Base-by-base conservation (phyloP, 768 basidiomycete species). In the Russula virescens region DNA sequence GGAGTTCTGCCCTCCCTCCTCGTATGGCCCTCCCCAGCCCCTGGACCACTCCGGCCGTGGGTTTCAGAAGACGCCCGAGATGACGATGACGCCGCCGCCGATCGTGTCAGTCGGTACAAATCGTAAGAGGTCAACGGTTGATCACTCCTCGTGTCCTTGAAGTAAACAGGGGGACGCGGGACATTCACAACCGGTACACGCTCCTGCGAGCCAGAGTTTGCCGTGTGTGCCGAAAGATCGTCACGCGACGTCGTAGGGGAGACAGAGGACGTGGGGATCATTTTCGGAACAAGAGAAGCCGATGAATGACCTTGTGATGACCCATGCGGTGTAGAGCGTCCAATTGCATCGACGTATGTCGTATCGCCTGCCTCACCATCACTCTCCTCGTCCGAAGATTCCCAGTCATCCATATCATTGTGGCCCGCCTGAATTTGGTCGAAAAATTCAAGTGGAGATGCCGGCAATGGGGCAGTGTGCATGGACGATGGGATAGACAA, bases 381-480 rank as follows among this genome's bases (percentile, higher is more conserved):
- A 55, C 73, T 74, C 58, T 79, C 79, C 58, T 79, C 79, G 26
- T 79, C 79, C 54, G 83, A 83, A 25, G 84, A 83, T 31, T 84
- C 87, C 57, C 87, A 74, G 65, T 86, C 88, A 67, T 88, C 86
- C 83, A 90, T 83, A 26, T 82, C 86, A 71, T 86, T 86, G 7
- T 82, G 82, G 48, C 87, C 83, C 18, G 80, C 75, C 67, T 89
- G 86, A 49, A 90, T 84, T 63, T 75, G 81, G 73, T 91, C 88
- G 71, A 91, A 90, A 78, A 90, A 90, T 34, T 83, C 83, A n/a
- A n/a, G n/a, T 0, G 86, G 83, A 16, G 87, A 84, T 7, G 83
- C 78, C 2, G 86, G 84, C 16, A 80, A 81, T 16, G 87, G 86
- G 38, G 83, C 85, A 47, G 84, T 83, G 60, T 82, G 82, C 19